phyloP scores from a whole-genome alignment of 805 yeast species.

The Metschnikowia matae region DNA sequence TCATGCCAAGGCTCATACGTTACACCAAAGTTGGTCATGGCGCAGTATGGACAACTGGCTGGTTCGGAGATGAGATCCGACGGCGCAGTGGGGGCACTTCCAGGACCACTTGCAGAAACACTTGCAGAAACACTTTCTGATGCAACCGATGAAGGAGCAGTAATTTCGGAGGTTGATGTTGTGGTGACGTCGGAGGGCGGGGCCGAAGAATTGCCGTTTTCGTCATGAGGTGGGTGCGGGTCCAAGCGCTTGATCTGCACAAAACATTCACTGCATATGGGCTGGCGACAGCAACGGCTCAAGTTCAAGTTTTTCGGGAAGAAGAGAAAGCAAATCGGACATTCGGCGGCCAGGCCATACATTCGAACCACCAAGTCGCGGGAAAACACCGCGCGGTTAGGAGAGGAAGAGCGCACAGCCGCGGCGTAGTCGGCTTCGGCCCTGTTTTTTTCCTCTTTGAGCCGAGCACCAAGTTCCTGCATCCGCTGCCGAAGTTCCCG shows the following conservation, averaged over 20 bases:
- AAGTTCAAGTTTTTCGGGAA: constrained; percentile 75
- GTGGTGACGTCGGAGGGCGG: too few relatives aligned
- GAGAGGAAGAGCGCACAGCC: constrained; percentile 15
- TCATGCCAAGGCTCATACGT: constrained; percentile 63
- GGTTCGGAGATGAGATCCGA: constrained; percentile 77
- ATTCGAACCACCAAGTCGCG: constrained; percentile 50
- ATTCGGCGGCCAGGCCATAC: constrained; percentile 70
- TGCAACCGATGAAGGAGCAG: too few relatives aligned
- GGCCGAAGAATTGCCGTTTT: constrained; percentile 11
- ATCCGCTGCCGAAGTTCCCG: constrained; percentile 46
- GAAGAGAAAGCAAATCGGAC: constrained; percentile 91
- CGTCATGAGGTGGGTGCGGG: constrained; percentile 89
- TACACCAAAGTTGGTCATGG: constrained; percentile 79
- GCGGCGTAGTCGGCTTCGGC: constrained; percentile 35
- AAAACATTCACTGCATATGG: constrained; percentile 94
- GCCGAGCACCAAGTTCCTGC: constrained; percentile 32
- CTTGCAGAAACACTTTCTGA: too few relatives aligned
- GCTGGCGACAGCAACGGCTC: constrained; percentile 87
- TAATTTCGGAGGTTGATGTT: too few relatives aligned
- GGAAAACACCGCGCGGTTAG: constrained; percentile 27
- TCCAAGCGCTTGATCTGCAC: constrained; percentile 89
- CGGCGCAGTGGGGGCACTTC: constrained; percentile 36
- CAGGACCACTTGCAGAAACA: too few relatives aligned
- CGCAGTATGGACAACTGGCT: constrained; percentile 92
- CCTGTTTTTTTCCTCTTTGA: constrained; percentile 28